Percentiles rank a stretch among this genome's conserved stretches.
These are phyloP conservation scores for Colletotrichum liriopes DNA, from an alignment of 2,329 filamentous ascomycete species.

Conservation along the genomic window DNA sequence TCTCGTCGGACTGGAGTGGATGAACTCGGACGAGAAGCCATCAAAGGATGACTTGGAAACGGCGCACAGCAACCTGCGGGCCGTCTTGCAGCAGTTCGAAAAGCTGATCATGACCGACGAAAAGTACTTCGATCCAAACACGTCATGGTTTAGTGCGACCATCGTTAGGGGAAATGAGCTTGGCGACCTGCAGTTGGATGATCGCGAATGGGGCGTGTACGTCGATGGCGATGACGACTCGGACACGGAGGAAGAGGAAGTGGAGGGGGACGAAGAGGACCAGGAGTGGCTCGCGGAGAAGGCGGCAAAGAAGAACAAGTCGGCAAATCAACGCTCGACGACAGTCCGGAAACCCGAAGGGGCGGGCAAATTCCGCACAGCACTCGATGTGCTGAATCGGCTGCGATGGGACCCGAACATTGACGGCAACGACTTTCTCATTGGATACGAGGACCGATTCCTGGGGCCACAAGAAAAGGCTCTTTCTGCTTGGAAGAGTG, in stretches of 20 bases:
- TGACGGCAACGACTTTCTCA: conserved; percentile 67
- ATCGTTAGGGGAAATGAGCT: conserved; percentile 58
- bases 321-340: conserved; percentile 30
- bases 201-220: conserved; percentile 66
- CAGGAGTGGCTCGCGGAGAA: conserved; percentile 10
- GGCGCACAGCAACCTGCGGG: conserved; percentile 60
- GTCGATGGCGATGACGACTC: conserved; percentile 62
- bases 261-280: conserved; percentile 43
- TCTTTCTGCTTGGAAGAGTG: conserved; percentile 71
- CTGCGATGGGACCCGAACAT: conserved; percentile 72
- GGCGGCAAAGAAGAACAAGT: conserved; percentile 42
- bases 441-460: conserved; percentile 76
- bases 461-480: conserved; percentile 67
- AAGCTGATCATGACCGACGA: conserved; percentile 61
- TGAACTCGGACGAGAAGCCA: conserved; percentile 47
- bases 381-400: conserved; percentile 71
- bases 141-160: conserved; percentile 64
- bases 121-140: conserved; percentile 64
- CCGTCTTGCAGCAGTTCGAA: conserved; percentile 65
- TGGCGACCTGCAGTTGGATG: conserved; percentile 61
- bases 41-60: conserved; percentile 59
- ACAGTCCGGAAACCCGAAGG: conserved; percentile 50
- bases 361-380: conserved; percentile 67
- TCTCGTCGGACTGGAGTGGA: conserved; percentile 69
- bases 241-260: conserved; percentile 52